Percentiles rank a stretch among this genome's conserved stretches.
phyloP scores from a whole-genome alignment of 306 rosid genomes.

The Sophora flavescens region DNA sequence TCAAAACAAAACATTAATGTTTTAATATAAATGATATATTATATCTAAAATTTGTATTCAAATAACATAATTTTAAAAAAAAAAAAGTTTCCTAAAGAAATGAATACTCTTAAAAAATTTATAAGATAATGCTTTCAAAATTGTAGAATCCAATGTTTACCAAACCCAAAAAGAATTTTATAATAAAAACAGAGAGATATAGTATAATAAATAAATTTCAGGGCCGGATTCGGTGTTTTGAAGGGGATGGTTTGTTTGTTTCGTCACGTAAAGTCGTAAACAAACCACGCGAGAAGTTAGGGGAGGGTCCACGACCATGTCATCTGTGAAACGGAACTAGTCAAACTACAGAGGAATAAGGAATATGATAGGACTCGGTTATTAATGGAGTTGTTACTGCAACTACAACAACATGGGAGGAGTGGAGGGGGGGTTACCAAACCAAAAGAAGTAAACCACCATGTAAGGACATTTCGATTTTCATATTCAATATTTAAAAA shows the following conservation, averaged over 20 bases:
- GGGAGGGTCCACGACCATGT: slow-evolving; percentile 25
- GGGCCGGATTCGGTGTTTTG: slow-evolving; percentile 41
- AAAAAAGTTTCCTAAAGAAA: too few relatives aligned
- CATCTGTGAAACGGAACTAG: slow-evolving; percentile 3
- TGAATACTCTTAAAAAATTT: too few relatives aligned
- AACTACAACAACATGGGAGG: slow-evolving; percentile 23
- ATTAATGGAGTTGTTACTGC: slow-evolving; percentile 34
- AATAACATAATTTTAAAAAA: too few relatives aligned
- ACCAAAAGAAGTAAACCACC: slow-evolving; percentile 18
- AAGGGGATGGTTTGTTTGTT: slow-evolving; percentile 26
- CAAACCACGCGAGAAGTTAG: neutral
- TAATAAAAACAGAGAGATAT: neutral
- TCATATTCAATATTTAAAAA: too few relatives aligned
- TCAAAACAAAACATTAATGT: too few relatives aligned
- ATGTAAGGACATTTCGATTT: too few relatives aligned
- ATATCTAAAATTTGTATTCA: too few relatives aligned
- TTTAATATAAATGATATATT: too few relatives aligned
- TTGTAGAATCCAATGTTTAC: slow-evolving; percentile 39
- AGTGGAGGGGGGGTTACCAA: slow-evolving; percentile 43
- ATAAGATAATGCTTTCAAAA: neutral
- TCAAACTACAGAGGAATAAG: slow-evolving; percentile 24
- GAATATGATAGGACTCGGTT: slow-evolving; percentile 9
- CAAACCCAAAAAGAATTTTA: too few relatives aligned
- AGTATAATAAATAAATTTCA: slow-evolving; percentile 30
- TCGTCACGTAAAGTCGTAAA: slow-evolving; percentile 31